phyloP scores from a whole-genome alignment of 163 green algal species.

The Prototheca wickerhamii region DNA sequence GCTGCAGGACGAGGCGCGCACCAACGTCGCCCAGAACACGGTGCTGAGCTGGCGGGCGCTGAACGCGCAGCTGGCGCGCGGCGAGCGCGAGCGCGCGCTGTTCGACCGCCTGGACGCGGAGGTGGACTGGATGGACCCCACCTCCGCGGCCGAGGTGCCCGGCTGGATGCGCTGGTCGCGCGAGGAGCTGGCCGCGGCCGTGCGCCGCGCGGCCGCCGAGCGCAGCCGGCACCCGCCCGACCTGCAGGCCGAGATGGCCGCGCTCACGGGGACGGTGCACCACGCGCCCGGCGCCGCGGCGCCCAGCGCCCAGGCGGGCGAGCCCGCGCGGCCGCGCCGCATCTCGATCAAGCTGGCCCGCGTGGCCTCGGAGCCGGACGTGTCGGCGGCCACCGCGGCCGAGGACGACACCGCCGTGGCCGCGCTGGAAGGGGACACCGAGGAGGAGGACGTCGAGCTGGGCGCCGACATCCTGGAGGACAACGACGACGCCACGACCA shows the following conservation, averaged over 20 bases:
- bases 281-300: slow-evolving; percentile 8
- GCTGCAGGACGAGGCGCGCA: slow-evolving; percentile 65
- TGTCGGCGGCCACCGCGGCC: background rate
- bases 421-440: slow-evolving; percentile 8
- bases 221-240: slow-evolving; percentile 10
- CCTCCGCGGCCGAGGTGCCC: slow-evolving; percentile 6
- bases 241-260: slow-evolving; percentile 21
- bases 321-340: background rate
- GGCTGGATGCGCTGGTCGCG: slow-evolving; percentile 18
- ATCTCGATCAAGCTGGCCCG: background rate
- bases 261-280: slow-evolving; percentile 24
- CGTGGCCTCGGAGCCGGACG: background rate
- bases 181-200: slow-evolving; percentile 10
- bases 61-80: slow-evolving; percentile 54
- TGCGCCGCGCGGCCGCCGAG: slow-evolving; percentile 3
- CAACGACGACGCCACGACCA: slow-evolving; percentile 24
- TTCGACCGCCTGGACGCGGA: slow-evolving; percentile 66
- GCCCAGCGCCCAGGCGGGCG: background rate
- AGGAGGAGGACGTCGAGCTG: slow-evolving; percentile 22
- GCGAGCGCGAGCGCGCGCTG: slow-evolving; percentile 14
- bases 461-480: slow-evolving; percentile 9
- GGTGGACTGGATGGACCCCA: slow-evolving; percentile 19
- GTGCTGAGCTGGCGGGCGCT: slow-evolving; percentile 53
- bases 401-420: slow-evolving; percentile 4
- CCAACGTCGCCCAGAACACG: slow-evolving; percentile 47